These are phyloP conservation scores for Sechiopsis laciniata DNA, from an alignment of 306 rosid genomes.

Conservation along the genomic window DNA sequence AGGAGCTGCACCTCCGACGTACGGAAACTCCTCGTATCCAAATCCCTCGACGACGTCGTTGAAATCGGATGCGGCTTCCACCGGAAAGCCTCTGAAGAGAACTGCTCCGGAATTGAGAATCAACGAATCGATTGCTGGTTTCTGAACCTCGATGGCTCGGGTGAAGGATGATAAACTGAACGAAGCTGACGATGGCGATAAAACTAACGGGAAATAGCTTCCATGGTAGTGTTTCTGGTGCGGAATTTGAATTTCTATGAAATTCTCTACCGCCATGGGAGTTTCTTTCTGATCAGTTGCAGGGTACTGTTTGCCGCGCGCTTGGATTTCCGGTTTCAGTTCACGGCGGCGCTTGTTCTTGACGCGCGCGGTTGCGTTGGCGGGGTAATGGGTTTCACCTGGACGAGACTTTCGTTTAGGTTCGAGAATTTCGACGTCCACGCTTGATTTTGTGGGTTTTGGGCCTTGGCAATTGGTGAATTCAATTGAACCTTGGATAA, in stretches of 20 bases:
- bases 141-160: constrained; percentile 39
- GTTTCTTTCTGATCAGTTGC: background rate
- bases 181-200: constrained; percentile 32
- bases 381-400: background rate
- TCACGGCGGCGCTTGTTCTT: background rate
- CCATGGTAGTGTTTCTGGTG: constrained; percentile 53
- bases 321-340: background rate
- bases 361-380: constrained; percentile 11
- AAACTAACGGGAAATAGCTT: constrained; percentile 39
- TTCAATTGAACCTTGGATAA: background rate
- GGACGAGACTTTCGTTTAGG: background rate
- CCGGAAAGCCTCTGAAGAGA: constrained; percentile 52
- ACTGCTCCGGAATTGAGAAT: constrained; percentile 62
- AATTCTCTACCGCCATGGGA: constrained; percentile 23
- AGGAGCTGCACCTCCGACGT: constrained; percentile 84
- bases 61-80: constrained; percentile 58
- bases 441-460: background rate
- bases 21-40: constrained; percentile 73
- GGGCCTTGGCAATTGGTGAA: background rate
- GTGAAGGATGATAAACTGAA: constrained; percentile 29
- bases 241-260: constrained; percentile 44
- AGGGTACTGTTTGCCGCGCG: background rate
- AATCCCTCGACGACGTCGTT: constrained; percentile 72
- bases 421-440: background rate
- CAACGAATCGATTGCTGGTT: constrained; percentile 36